A percentile compares a stretch with the other conserved stretches of the same genome.
These are phyloP conservation scores for Capronia coronata DNA, from an alignment of 2,329 filamentous ascomycete species.

Conservation along the genomic window DNA sequence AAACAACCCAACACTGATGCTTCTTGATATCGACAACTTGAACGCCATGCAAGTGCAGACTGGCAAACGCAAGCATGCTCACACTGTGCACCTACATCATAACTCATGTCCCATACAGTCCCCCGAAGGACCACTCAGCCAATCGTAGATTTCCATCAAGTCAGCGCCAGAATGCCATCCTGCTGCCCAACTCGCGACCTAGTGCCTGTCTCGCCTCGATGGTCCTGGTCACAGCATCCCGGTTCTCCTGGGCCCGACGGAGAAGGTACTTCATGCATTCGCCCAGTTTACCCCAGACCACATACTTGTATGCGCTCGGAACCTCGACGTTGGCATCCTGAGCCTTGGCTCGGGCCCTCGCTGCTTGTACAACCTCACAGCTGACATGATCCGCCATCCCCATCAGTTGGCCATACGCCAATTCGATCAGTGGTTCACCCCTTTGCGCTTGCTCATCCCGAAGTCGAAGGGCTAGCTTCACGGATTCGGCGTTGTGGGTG, in stretches of 20 bases:
- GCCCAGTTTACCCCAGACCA: conserved; percentile 51
- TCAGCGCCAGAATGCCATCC: conserved; percentile 26
- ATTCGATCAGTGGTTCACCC: conserved; percentile 41
- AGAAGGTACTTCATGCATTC: conserved; percentile 76
- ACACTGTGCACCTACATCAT: conserved; percentile 6
- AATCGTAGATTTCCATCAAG: conserved; percentile 6
- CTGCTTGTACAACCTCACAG: conserved; percentile 46
- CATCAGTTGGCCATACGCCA: conserved; percentile 52
- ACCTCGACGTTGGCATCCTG: conserved; percentile 32
- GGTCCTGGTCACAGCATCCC: conserved; percentile 54
- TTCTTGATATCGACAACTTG: neutral
- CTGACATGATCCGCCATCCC: conserved; percentile 59
- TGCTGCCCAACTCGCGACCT: conserved; percentile 44
- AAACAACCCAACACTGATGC: neutral
- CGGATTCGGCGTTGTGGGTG: conserved; percentile 72
- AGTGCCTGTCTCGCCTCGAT: conserved; percentile 47
- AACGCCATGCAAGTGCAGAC: conserved; percentile 1
- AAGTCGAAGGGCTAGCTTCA: conserved; percentile 48
- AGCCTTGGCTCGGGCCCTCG: conserved; percentile 37
- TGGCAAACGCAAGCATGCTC: neutral
- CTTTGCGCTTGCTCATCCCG: conserved; percentile 42
- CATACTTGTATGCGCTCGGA: conserved; percentile 51
- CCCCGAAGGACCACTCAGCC: conserved; percentile 1
- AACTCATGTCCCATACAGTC: neutral
- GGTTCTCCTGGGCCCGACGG: conserved; percentile 54